Conservation (phyloP, 495 filamentous ascomycete genomes). For the Hypomontagnella monticulosa region DNA sequence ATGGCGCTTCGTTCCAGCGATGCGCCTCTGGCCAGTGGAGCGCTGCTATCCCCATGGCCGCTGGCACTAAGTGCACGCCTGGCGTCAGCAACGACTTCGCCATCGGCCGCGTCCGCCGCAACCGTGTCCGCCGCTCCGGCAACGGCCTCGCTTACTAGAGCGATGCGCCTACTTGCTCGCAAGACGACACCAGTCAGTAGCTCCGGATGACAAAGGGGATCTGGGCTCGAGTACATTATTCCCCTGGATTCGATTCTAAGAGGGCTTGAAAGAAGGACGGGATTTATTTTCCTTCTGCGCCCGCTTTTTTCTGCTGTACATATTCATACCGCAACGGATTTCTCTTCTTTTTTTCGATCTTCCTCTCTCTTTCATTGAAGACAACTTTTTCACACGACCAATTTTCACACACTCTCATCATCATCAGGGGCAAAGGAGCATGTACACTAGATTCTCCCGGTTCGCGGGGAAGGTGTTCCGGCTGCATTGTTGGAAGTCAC, state of each 20-base stretch:
- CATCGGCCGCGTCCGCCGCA: conserved; percentile 33
- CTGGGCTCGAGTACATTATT: not conserved
- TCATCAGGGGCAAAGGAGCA: too few species aligned
- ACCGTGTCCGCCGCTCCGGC: conserved; percentile 30
- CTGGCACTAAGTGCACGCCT: conserved; percentile 66
- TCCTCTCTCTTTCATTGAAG: not conserved
- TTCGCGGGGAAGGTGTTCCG: too few species aligned
- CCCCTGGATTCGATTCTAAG: not conserved
- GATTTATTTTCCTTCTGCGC: not conserved
- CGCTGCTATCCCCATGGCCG: conserved; percentile 59
- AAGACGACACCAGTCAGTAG: too few species aligned
- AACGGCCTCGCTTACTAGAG: not conserved
- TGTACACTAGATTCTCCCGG: conserved; percentile 6
- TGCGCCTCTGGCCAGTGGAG: conserved; percentile 73
- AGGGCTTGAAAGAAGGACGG: not conserved
- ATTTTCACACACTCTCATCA: too few species aligned
- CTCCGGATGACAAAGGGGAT: not conserved
- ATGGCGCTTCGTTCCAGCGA: conserved; percentile 68
- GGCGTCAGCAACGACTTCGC: conserved; percentile 60
- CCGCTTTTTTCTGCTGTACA: conserved; percentile 9
- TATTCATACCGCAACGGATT: conserved; percentile 4
- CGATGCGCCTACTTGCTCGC: too few species aligned
- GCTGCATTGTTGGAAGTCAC: too few species aligned
- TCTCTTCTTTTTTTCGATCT: conserved; percentile 5
- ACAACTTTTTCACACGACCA: conserved; percentile 6